phyloP scores from a whole-genome alignment of 306 rosid species.

The Arachis hypogaea region DNA sequence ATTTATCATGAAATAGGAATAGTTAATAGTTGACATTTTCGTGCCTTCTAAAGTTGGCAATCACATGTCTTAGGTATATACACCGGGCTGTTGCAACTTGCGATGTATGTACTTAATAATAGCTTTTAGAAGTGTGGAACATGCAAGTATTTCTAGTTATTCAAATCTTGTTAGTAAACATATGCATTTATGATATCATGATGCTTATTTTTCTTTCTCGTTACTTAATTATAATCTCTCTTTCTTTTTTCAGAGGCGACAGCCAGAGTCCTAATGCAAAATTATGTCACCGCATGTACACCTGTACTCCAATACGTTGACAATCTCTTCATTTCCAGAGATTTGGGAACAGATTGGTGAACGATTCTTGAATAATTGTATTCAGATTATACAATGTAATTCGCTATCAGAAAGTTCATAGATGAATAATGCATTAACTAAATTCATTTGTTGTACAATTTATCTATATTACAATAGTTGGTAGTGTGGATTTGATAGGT shows the following conservation, averaged over 20 bases:
- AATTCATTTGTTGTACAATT: slow-evolving; percentile 18
- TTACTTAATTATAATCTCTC: neutral
- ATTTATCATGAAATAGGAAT: no score
- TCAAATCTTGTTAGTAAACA: slow-evolving; percentile 19
- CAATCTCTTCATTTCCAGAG: slow-evolving; percentile 72
- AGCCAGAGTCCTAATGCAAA: slow-evolving; percentile 77
- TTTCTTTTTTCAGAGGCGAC: slow-evolving; percentile 60
- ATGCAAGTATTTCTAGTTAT: neutral
- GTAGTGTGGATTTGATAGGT: slow-evolving; percentile 6
- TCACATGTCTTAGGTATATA: slow-evolving; percentile 9
- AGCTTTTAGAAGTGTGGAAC: no score
- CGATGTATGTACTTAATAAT: no score
- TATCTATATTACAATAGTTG: slow-evolving; percentile 20
- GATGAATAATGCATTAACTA: slow-evolving; percentile 16
- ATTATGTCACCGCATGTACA: slow-evolving; percentile 60
- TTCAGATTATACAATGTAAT: slow-evolving; percentile 32
- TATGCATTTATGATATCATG: slow-evolving; percentile 19
- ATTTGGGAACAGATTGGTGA: slow-evolving; percentile 90
- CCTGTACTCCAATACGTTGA: slow-evolving; percentile 72
- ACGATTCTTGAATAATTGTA: slow-evolving; percentile 32
- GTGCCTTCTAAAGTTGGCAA: neutral
- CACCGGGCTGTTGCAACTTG: no score
- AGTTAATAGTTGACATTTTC: no score
- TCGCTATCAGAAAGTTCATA: slow-evolving; percentile 25
- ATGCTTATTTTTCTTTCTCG: neutral